Base-by-base conservation (phyloP, 805 yeast species). In the Spathaspora hagerdaliae region DNA sequence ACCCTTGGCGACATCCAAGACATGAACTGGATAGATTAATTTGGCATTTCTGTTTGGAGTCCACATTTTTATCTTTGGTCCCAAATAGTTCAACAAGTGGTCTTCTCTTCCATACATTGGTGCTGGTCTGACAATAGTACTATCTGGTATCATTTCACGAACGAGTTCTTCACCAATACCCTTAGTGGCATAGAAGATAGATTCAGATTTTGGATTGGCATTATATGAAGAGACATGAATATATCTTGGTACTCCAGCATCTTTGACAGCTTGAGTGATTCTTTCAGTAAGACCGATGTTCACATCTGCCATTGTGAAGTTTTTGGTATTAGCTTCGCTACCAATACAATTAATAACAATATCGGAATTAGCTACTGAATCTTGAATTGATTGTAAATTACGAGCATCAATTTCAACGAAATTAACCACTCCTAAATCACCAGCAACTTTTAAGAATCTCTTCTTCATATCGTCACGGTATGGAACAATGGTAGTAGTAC, bases 391-490 rank as follows among this genome's bases (percentile, higher is more conserved):
- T 58, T 82, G 70, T 56, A 85, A 54, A 70, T 88, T 88, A 65
- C 96, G 76, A 51, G 88, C 71, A 63, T 88, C 96, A 57, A 86
- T 80, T 65, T 88, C 96, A 51, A 86, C 80, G 63, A 82, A 83
- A 67, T 85, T 85, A 29, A 88, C 89, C 38, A 88, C 96, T 31
- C 96, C 96, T 53, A 87, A 77, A 64, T 88, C 96, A 39, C 96
- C 96, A 40, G 83, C 75, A 45, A 85, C 87, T 69, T 87, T 88
- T 55, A 88, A 73, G 59, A 85, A 87, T 57, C 96, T 77, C 65
- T 77, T 83, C 59, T 82, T 79, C 74, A 82, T 74, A 57, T 84
- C 91, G 60, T 88, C 91, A 60, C 96, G 77, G 71, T 61, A 87
- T n/a, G 96, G 96, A 19, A 80, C 83, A 42, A 86, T 79, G 7